These are phyloP conservation scores for Magnusiomyces tetraspermus DNA, from an alignment of 1,139 yeast species.

Conservation along the genomic window DNA sequence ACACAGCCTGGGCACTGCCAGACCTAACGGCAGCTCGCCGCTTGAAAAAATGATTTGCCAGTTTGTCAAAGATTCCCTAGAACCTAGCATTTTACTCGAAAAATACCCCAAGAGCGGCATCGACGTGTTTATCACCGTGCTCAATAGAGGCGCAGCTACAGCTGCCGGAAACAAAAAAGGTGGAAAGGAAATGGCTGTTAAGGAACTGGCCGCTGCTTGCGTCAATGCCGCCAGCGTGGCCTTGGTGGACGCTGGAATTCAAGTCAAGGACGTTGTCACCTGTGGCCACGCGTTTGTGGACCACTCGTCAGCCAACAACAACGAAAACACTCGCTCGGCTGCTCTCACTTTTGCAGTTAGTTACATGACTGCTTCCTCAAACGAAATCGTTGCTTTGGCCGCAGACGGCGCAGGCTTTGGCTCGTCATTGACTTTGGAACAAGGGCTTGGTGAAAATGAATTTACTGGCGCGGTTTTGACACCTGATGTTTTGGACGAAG, in stretches of 20 bases:
- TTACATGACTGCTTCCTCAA: constrained; percentile 45
- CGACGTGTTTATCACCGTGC: constrained; percentile 63
- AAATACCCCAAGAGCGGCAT: constrained; percentile 86
- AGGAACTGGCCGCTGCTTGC: constrained; percentile 33
- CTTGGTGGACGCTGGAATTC: constrained; percentile 74
- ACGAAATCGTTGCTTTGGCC: constrained; percentile 51
- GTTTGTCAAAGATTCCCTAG: constrained; percentile 49
- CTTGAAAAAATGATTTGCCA: constrained; percentile 46
- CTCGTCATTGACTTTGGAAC: background rate
- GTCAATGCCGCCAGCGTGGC: constrained; percentile 63
- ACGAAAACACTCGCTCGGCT: constrained; percentile 19
- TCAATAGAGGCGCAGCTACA: constrained; percentile 39
- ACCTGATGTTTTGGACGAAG: background rate
- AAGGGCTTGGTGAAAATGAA: background rate
- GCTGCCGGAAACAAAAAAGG: background rate
- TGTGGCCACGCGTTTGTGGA: constrained; percentile 43
- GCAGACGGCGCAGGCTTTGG: constrained; percentile 22
- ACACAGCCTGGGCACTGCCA: constrained; percentile 10
- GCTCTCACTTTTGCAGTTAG: constrained; percentile 39
- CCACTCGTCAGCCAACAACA: constrained; percentile 7
- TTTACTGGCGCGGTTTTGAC: background rate
- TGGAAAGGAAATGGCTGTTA: constrained; percentile 13
- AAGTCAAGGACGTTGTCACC: constrained; percentile 65
- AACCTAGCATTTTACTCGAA: constrained; percentile 54
- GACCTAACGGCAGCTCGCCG: constrained; percentile 27